Conservation (phyloP, 495 filamentous ascomycete genomes). For the Thozetella sp. region DNA sequence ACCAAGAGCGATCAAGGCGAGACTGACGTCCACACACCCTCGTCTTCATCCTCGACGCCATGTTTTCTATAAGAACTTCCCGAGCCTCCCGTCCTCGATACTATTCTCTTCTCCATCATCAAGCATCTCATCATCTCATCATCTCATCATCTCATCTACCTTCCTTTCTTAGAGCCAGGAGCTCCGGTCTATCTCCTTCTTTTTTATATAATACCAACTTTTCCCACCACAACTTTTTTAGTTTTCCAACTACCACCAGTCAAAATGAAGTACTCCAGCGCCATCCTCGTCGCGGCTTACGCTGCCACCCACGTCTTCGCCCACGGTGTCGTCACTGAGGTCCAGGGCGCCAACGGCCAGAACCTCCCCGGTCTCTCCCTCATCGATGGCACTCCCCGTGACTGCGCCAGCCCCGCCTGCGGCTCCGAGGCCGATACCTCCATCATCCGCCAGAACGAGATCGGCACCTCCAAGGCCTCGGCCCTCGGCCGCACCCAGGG, state of each 20-base stretch:
- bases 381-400: conserved; percentile 53
- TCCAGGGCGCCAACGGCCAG: conserved; percentile 49
- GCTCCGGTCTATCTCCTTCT: not conserved
- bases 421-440: conserved; percentile 43
- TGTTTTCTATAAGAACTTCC: not conserved
- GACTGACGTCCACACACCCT: not conserved
- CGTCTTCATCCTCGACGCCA: no score
- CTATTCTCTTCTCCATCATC: not conserved
- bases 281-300: conserved; percentile 20
- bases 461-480: conserved; percentile 42
- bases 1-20: not conserved
- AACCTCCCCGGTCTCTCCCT: conserved; percentile 55
- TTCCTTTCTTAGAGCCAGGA: not conserved
- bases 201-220: no score
- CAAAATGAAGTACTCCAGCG: conserved; percentile 26
- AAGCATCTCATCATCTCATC: conserved; percentile 3
- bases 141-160: not conserved
- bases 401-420: conserved; percentile 49
- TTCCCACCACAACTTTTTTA: not conserved
- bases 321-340: conserved; percentile 47
- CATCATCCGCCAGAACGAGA: conserved; percentile 40
- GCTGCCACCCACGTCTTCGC: conserved; percentile 24
- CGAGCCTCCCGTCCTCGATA: not conserved
- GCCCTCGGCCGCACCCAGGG: conserved; percentile 47
- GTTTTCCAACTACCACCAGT: conserved; percentile 1